These are phyloP conservation scores for Saccharomycopsis synnaedendra DNA, from an alignment of 805 yeast species.

Conservation along the genomic window DNA sequence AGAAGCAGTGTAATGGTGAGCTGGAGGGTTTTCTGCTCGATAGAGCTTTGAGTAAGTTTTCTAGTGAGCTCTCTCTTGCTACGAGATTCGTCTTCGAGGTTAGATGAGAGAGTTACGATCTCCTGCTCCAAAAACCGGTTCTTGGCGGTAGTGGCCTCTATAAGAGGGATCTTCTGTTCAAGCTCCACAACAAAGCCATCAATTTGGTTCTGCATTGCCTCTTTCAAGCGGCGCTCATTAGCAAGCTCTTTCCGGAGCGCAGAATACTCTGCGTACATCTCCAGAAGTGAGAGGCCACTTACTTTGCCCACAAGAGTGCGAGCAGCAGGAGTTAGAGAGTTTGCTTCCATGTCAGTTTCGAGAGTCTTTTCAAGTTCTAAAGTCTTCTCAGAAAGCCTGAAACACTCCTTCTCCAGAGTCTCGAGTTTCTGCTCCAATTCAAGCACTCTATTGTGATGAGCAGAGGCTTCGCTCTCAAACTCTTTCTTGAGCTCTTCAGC, in stretches of 20 bases:
- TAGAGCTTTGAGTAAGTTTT: slow-evolving; percentile 21
- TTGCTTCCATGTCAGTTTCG: slow-evolving; percentile 20
- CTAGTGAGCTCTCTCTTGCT: slow-evolving; percentile 35
- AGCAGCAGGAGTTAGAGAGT: slow-evolving; percentile 20
- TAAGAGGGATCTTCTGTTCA: slow-evolving; percentile 66
- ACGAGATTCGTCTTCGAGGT: slow-evolving; percentile 41
- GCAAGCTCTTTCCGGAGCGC: slow-evolving; percentile 53
- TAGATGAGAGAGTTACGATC: slow-evolving; percentile 39
- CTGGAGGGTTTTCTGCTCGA: slow-evolving; percentile 30
- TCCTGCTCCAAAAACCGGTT: slow-evolving; percentile 46
- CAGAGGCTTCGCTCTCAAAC: slow-evolving; percentile 17
- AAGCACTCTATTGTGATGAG: not conserved
- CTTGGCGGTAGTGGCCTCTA: slow-evolving; percentile 54
- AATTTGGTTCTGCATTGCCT: slow-evolving; percentile 57
- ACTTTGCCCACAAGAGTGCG: slow-evolving; percentile 35
- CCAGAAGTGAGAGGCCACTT: slow-evolving; percentile 49
- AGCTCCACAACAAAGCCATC: slow-evolving; percentile 64
- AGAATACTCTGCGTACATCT: slow-evolving; percentile 53
- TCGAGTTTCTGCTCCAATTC: not conserved
- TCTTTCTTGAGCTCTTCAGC: slow-evolving; percentile 41
- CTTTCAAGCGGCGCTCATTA: slow-evolving; percentile 61
- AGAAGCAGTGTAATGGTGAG: slow-evolving; percentile 37
- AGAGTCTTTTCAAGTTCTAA: slow-evolving; percentile 33
- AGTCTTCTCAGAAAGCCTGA: slow-evolving; percentile 21
- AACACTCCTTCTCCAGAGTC: slow-evolving; percentile 18